Evolutionary conservation across 2,329 filamentous ascomycete species (phyloP).

Genomic region (Arthrobotrys conoides): DNA sequence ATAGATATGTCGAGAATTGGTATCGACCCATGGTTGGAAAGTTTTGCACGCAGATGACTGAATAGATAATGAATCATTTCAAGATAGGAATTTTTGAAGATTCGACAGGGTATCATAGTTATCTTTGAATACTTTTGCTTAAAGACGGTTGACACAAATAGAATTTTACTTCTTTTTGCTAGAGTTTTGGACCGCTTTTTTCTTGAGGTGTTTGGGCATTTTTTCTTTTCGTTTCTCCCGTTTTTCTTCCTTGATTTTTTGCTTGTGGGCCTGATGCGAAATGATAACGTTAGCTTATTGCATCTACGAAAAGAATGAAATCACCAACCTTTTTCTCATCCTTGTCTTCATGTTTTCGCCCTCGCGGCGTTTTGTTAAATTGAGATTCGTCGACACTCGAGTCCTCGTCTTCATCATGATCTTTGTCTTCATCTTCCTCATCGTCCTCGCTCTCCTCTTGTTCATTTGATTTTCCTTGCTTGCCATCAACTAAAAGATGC

Average conservation of each 20-base stretch:
- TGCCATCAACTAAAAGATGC: slow-evolving; percentile 81
- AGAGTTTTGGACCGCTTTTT: slow-evolving; percentile 79
- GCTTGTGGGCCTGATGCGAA: slow-evolving; percentile 77
- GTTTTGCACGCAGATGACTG: neutral
- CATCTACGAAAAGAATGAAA: slow-evolving; percentile 12
- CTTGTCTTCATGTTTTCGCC: slow-evolving; percentile 91
- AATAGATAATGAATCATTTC: slow-evolving; percentile 4
- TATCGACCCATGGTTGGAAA: neutral
- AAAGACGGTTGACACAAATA: neutral
- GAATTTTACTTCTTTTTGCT: slow-evolving; percentile 71
- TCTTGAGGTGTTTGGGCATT: slow-evolving; percentile 97
- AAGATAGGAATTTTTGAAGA: neutral
- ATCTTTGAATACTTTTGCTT: neutral
- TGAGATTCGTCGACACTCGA: slow-evolving; percentile 48
- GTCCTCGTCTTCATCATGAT: slow-evolving; percentile 30
- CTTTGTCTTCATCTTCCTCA: slow-evolving; percentile 30
- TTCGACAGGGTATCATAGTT: slow-evolving; percentile 35
- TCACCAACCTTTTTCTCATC: slow-evolving; percentile 80
- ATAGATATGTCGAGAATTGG: neutral
- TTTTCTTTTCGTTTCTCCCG: slow-evolving; percentile 93
- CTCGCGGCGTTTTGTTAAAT: slow-evolving; percentile 76
- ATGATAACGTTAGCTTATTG: slow-evolving; percentile 54
- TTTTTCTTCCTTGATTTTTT: slow-evolving; percentile 93
- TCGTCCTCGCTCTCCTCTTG: slow-evolving; percentile 21
- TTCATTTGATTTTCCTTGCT: slow-evolving; percentile 57